These are phyloP conservation scores for Pichia sp. DNA, from an alignment of 1,139 yeast species.

Conservation along the genomic window DNA sequence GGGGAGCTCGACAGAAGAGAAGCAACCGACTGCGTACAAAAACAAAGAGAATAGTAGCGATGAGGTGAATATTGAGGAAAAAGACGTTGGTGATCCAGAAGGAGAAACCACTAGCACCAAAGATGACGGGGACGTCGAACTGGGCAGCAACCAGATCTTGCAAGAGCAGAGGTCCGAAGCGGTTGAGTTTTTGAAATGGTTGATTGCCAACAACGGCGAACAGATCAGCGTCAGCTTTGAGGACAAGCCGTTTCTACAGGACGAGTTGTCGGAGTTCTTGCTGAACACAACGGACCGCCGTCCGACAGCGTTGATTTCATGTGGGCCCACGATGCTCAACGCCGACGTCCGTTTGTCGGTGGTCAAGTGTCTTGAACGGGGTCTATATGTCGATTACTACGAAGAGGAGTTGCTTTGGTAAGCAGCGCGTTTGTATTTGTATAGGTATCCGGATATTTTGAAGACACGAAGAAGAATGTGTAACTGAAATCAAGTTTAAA, in stretches of 20 bases:
- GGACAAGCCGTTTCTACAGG: constrained; percentile 25
- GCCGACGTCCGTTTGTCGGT: constrained; percentile 32
- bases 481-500: background rate
- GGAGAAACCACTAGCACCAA: background rate
- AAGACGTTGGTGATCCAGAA: background rate
- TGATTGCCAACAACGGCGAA: constrained; percentile 19
- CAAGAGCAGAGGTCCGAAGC: constrained; percentile 15
- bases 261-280: constrained; percentile 21
- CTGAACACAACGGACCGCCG: constrained; percentile 19
- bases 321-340: constrained; percentile 34
- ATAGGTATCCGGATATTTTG: background rate
- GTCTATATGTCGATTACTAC: constrained; percentile 32
- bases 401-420: constrained; percentile 37
- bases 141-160: background rate
- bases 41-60: background rate
- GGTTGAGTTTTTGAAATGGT: constrained; percentile 18
- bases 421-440: constrained; percentile 1
- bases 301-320: constrained; percentile 32
- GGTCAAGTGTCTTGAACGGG: constrained; percentile 26
- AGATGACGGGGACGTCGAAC: background rate
- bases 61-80: background rate
- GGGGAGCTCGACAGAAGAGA: background rate
- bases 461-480: background rate
- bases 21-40: background rate
- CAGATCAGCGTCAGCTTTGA: constrained; percentile 23